Evolutionary conservation across 2,329 filamentous ascomycete genomes (phyloP), one percentile per base, ranked within the genome.

Genomic region (Colletotrichum magnum): DNA sequence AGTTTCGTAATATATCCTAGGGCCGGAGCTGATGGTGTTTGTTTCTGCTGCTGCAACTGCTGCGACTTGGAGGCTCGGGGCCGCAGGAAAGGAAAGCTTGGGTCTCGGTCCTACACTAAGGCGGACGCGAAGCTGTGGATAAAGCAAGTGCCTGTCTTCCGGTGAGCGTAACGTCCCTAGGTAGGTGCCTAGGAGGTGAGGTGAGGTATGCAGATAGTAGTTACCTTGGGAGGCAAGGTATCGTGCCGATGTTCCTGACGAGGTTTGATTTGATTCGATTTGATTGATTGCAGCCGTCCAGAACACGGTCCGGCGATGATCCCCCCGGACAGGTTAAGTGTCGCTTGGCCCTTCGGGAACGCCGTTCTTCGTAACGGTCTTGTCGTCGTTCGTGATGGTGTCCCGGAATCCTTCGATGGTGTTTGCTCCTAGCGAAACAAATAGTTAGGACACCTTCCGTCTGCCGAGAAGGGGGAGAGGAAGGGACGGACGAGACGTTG

Each of bases 51-150:
- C 28, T 68, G 60, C 32, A 36, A 52, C 47, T 52, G 58, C 32
- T 24, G 21, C 21, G 21, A 24, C 32, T 36, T 52, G 61, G 56
- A 47, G 21, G 36, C 16, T 50, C 9, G 43, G 51, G 56, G 56
- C 50, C 56, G 56, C 62, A 57, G 67, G 56, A 60, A 16, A 16
- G 61, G 43, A 60, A 66, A 69, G 62, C 62, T 66, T 60, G 66
- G 28, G 28, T 60, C 18, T 28, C 26, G 62, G 41, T 32, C 48
- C 32, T 65, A 12, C 21, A 24, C 21, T 24, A 24, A 24, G 50
- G 13, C 41, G 41, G 16, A 43, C 41, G 41, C 13, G 41, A 36
- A 43, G 41, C 41, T 15, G 13, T 43, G 41, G 41, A 43, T 43
- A 43, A 43, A 43, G 41, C 41, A 43, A 15, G 41, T 36, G 32